Percentiles rank a stretch among this genome's conserved stretches.
These are phyloP conservation scores for Oenanthe sinensis DNA, from an alignment of 129 eudicot genomes.

Conservation along the genomic window DNA sequence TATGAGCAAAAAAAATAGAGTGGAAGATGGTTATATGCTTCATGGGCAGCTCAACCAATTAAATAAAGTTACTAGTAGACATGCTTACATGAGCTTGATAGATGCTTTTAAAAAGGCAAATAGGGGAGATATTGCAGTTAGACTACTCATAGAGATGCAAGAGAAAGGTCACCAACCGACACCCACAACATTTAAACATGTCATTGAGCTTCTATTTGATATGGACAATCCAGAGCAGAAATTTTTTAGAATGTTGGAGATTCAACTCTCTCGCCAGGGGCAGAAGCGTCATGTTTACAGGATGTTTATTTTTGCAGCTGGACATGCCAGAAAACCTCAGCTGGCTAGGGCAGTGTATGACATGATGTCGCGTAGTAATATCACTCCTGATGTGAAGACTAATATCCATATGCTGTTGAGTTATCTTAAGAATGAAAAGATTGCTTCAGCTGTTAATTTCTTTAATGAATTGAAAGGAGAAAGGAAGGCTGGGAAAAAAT, in stretches of 20 bases:
- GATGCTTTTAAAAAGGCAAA: conserved; percentile 33
- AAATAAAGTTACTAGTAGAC: conserved; percentile 25
- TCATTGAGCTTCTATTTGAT: conserved; percentile 42
- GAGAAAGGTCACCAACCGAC: conserved; percentile 49
- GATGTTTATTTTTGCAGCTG: conserved; percentile 67
- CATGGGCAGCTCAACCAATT: conserved; percentile 33
- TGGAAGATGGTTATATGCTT: conserved; percentile 59
- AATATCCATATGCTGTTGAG: conserved; percentile 42
- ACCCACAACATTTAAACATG: conserved; percentile 27
- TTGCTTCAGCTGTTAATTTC: conserved; percentile 36
- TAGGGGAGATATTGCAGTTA: conserved; percentile 62
- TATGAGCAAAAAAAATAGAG: conserved; percentile 45
- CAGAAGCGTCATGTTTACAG: conserved; percentile 23
- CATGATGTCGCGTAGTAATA: conserved; percentile 41
- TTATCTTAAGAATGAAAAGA: conserved; percentile 36
- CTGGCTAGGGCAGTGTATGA: conserved; percentile 50
- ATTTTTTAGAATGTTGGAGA: conserved; percentile 44
- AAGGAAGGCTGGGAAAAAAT: conserved; percentile 33
- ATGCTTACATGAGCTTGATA: conserved; percentile 51
- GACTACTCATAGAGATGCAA: conserved; percentile 74
- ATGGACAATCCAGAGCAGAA: conserved; percentile 49
- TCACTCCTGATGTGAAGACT: conserved; percentile 33
- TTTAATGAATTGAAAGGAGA: conserved; percentile 27
- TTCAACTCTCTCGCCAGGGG: conserved; percentile 41
- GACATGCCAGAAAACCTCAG: conserved; percentile 53